A percentile compares a stretch with the other conserved stretches of the same genome.
Evolutionary conservation across 2,329 filamentous ascomycete species (phyloP).

Genomic region (Setomelanomma holmii): DNA sequence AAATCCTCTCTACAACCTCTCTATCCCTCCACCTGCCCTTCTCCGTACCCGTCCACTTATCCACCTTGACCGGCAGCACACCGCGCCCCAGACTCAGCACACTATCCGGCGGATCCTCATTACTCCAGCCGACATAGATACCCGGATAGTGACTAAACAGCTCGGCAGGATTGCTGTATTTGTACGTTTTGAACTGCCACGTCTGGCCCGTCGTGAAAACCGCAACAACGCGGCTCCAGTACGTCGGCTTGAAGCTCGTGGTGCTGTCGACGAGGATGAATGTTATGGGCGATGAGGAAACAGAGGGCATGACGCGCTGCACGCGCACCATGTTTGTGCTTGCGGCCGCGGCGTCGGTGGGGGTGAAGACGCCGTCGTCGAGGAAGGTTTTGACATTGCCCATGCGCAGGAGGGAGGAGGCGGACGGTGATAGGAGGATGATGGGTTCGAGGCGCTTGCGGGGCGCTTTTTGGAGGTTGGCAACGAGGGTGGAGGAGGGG

Average conservation of each 20-base stretch:
- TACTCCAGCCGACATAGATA: slow-evolving; percentile 89
- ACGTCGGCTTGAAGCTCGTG: slow-evolving; percentile 95
- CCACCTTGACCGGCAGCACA: slow-evolving; percentile 80
- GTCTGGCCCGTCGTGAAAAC: slow-evolving; percentile 97
- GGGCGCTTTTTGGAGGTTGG: slow-evolving; percentile 51
- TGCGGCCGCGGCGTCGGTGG: slow-evolving; percentile 69
- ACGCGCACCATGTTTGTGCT: slow-evolving; percentile 79
- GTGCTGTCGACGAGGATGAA: slow-evolving; percentile 96
- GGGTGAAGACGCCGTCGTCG: slow-evolving; percentile 80
- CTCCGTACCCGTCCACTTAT: slow-evolving; percentile 72
- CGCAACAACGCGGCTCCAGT: slow-evolving; percentile 93
- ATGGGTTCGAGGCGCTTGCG: slow-evolving; percentile 72
- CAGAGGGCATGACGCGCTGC: slow-evolving; percentile 73
- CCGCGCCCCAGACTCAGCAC: slow-evolving; percentile 86
- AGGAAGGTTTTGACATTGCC: slow-evolving; percentile 96
- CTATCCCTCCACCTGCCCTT: slow-evolving; percentile 79
- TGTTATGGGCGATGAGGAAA: slow-evolving; percentile 76
- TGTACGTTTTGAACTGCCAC: slow-evolving; percentile 99
- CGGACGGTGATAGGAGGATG: slow-evolving; percentile 94
- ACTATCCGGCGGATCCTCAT: slow-evolving; percentile 77
- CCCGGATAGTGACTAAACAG: slow-evolving; percentile 89
- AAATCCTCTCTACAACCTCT: slow-evolving; percentile 91
- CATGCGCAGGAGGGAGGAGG: slow-evolving; percentile 92
- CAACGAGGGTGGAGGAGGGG: slow-evolving; percentile 44
- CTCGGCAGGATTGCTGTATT: slow-evolving; percentile 88